phyloP scores from a whole-genome alignment of 1,284 basidiomycete species.

The Heterobasidion irregulare region DNA sequence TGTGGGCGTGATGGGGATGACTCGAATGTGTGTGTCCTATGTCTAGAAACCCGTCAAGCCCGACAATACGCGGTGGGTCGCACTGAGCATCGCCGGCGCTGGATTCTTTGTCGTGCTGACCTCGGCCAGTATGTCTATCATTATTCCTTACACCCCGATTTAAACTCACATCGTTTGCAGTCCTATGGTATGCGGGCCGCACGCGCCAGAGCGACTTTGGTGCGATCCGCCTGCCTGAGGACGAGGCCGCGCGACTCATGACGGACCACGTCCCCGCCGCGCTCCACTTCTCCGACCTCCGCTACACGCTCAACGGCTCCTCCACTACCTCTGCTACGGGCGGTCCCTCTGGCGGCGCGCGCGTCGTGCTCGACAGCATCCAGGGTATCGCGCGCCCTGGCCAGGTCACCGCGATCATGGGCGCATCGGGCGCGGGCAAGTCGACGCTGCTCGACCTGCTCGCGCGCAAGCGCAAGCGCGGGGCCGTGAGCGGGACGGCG shows the following conservation, averaged over 20 bases:
- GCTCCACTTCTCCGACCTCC: conserved; percentile 81
- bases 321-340: too few relatives aligned
- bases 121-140: conserved; percentile 34
- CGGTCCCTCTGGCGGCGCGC: conserved; percentile 26
- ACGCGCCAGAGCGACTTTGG: conserved; percentile 63
- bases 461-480: conserved; percentile 83
- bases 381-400: conserved; percentile 82
- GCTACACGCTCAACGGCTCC: conserved; percentile 53
- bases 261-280: conserved; percentile 90
- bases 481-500: conserved; percentile 65
- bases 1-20: too few relatives aligned
- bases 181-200: conserved; percentile 86
- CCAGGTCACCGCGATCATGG: conserved; percentile 91
- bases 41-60: conserved; percentile 65
- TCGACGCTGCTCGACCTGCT: conserved; percentile 95
- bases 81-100: conserved; percentile 75
- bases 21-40: too few relatives aligned
- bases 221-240: conserved; percentile 73
- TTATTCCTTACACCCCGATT: not conserved
- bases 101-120: conserved; percentile 58
- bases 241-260: conserved; percentile 82
- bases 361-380: conserved; percentile 72
- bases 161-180: conserved; percentile 25
- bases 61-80: conserved; percentile 76
- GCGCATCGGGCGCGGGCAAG: conserved; percentile 94